Percentiles rank a stretch among this genome's conserved stretches.
Conservation (phyloP, 2,329 filamentous ascomycete species). For the Cladobotryum protrusum region DNA sequence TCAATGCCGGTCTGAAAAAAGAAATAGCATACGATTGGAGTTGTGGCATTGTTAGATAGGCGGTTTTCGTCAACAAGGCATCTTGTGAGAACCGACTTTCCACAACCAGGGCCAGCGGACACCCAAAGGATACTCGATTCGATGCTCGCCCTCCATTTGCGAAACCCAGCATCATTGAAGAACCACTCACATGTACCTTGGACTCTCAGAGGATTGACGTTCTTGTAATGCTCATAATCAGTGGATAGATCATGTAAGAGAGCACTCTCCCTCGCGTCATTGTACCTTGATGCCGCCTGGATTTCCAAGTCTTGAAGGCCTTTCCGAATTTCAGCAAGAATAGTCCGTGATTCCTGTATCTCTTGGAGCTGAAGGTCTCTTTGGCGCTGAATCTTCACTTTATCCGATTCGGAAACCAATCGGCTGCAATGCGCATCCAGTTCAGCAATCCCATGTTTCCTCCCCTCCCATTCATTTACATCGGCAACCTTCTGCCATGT, state of each 20-base stretch:
- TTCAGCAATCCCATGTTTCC: background rate
- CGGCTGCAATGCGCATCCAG: background rate
- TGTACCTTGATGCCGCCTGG: background rate
- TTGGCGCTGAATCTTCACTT: background rate
- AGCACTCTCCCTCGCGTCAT: background rate
- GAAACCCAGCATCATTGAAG: slow-evolving; percentile 20
- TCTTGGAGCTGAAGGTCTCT: slow-evolving; percentile 1
- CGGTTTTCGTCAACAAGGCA: slow-evolving; percentile 23
- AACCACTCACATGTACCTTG: slow-evolving; percentile 30
- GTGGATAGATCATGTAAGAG: slow-evolving; percentile 16
- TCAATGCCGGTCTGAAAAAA: slow-evolving; percentile 29
- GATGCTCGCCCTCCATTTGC: slow-evolving; percentile 19
- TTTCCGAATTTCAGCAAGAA: background rate
- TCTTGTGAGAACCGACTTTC: slow-evolving; percentile 23
- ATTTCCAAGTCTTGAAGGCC: background rate
- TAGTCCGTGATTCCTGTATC: slow-evolving; percentile 1
- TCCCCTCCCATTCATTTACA: slow-evolving; percentile 12
- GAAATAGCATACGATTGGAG: slow-evolving; percentile 25
- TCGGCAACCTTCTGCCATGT: slow-evolving; percentile 11
- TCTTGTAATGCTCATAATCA: slow-evolving; percentile 23
- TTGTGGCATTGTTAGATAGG: slow-evolving; percentile 15
- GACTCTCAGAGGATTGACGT: slow-evolving; percentile 22
- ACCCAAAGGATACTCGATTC: slow-evolving; percentile 25
- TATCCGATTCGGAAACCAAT: background rate
- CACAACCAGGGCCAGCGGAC: slow-evolving; percentile 27